Conservation (phyloP, 2,329 filamentous ascomycete genomes). For the Arthrobotrys entomopaga region DNA sequence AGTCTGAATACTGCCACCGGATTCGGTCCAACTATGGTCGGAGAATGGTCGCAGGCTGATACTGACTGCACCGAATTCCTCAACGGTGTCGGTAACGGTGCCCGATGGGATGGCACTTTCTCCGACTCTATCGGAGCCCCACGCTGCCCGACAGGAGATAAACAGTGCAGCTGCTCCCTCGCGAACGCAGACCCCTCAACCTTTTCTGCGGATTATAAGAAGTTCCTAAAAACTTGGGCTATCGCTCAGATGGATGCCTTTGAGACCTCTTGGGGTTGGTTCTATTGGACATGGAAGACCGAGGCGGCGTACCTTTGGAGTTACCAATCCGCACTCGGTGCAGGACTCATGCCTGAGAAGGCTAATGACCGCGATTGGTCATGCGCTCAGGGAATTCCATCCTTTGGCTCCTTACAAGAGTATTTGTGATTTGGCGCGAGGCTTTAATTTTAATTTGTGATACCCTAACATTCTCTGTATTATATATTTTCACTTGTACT, state of each 20-base stretch:
- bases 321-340: conserved; percentile 80
- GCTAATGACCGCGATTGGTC: conserved; percentile 76
- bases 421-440: conserved; percentile 21
- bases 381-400: conserved; percentile 66
- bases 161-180: conserved; percentile 75
- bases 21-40: conserved; percentile 92
- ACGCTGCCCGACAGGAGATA: conserved; percentile 74
- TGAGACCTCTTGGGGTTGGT: conserved; percentile 95
- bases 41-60: conserved; percentile 97
- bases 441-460: no score
- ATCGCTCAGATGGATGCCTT: conserved; percentile 94
- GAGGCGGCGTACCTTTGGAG: conserved; percentile 90
- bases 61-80: conserved; percentile 89
- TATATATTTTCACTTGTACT: not conserved
- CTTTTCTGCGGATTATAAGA: conserved; percentile 81
- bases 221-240: conserved; percentile 87
- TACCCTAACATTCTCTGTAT: no score
- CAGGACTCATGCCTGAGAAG: conserved; percentile 81
- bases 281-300: conserved; percentile 99
- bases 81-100: conserved; percentile 85
- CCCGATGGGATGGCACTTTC: conserved; percentile 90
- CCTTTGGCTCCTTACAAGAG: conserved; percentile 60
- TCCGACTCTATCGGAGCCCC: conserved; percentile 71
- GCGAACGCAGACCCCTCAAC: conserved; percentile 79
- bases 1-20: conserved; percentile 79